A percentile compares a stretch with the other conserved stretches of the same genome.
Conservation (phyloP, 139 green algal genomes). For the Trebouxia sp. region DNA sequence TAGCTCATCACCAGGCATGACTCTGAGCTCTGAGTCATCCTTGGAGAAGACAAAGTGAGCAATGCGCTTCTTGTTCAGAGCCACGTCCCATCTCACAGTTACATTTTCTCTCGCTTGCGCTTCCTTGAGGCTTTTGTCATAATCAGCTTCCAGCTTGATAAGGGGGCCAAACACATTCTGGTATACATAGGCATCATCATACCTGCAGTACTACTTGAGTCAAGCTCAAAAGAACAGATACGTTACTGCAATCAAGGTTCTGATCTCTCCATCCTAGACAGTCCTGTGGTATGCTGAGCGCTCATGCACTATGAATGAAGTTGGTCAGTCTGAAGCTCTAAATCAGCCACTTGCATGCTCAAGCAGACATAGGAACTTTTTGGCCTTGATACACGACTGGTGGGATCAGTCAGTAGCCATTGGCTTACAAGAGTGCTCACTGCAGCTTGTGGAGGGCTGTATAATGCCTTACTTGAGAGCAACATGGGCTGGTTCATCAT, state of each 20-base stretch:
- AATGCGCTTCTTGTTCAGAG: slow-evolving; percentile 88
- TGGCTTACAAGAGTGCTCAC: too few species aligned
- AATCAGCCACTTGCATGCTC: too few species aligned
- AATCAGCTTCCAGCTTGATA: slow-evolving; percentile 94
- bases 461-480: slow-evolving; percentile 63
- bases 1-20: slow-evolving; percentile 90
- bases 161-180: slow-evolving; percentile 84
- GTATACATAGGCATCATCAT: slow-evolving; percentile 93
- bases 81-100: slow-evolving; percentile 88
- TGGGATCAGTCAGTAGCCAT: too few species aligned
- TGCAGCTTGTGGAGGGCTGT: too few species aligned
- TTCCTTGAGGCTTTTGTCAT: slow-evolving; percentile 92
- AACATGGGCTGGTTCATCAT: slow-evolving; percentile 81
- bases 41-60: slow-evolving; percentile 89
- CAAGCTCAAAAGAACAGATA: too few species aligned
- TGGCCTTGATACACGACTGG: too few species aligned
- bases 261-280: too few species aligned
- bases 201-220: slow-evolving; percentile 45
- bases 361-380: too few species aligned
- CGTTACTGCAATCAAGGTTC: too few species aligned
- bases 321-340: too few species aligned
- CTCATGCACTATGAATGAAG: too few species aligned
- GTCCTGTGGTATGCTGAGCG: too few species aligned
- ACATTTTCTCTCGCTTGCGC: slow-evolving; percentile 82
- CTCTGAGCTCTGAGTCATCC: slow-evolving; percentile 70